These are phyloP conservation scores for Blechomonas ayalai DNA, from an alignment of 208 protist species.

Conservation along the genomic window DNA sequence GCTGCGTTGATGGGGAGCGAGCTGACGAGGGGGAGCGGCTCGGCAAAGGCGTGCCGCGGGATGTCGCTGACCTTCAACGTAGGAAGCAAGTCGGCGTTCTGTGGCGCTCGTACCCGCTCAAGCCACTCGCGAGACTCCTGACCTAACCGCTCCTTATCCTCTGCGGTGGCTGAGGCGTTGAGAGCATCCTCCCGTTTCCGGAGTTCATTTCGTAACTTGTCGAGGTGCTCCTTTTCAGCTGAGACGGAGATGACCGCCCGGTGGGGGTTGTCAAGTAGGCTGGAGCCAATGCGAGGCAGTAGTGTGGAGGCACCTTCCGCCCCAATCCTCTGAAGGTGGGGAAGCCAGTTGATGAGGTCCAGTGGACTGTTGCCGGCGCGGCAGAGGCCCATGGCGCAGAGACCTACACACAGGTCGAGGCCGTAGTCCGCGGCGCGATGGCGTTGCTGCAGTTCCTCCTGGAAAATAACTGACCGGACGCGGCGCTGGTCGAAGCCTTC, in stretches of 20 bases:
- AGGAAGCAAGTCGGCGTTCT: constrained; percentile 69
- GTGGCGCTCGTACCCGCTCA: constrained; percentile 46
- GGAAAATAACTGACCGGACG: constrained; percentile 81
- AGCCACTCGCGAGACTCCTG: constrained; percentile 59
- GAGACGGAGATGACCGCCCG: constrained; percentile 59
- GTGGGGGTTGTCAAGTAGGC: constrained; percentile 70
- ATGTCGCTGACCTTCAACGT: constrained; percentile 78
- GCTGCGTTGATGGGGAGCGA: constrained; percentile 6
- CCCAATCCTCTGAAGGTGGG: constrained; percentile 53
- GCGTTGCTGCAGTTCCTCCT: constrained; percentile 83
- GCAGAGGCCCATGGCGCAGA: constrained; percentile 68
- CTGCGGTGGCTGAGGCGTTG: constrained; percentile 49
- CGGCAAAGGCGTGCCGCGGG: constrained; percentile 52
- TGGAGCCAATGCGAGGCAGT: constrained; percentile 49
- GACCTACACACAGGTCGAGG: constrained; percentile 63
- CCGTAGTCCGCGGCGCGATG: constrained; percentile 86
- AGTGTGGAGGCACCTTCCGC: constrained; percentile 48
- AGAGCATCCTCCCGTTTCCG: constrained; percentile 36
- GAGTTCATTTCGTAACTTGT: constrained; percentile 54
- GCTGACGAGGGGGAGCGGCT: constrained; percentile 48
- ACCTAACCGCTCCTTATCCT: constrained; percentile 40
- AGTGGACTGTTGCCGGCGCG: constrained; percentile 63
- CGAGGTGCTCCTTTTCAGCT: constrained; percentile 55
- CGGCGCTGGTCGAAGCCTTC: constrained; percentile 83
- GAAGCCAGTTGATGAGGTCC: constrained; percentile 85